A percentile compares a stretch with the other conserved stretches of the same genome.
Evolutionary conservation across 805 yeast genomes (phyloP).

Genomic region (Candida easanensis): DNA sequence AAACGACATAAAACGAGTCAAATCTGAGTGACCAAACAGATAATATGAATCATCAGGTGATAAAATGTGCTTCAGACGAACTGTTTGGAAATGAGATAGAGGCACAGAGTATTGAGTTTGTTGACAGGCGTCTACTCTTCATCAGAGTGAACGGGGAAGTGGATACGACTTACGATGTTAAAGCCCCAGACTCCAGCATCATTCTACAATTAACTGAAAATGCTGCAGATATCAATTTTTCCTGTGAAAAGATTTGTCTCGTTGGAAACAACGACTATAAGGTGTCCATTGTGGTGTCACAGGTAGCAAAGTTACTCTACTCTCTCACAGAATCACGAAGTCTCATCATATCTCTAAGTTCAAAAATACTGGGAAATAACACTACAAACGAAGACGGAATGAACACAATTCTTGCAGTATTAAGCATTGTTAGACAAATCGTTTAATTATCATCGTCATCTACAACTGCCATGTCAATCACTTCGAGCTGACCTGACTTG

Average conservation of each 20-base stretch:
- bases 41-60: too few relatives aligned
- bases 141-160: slow-evolving; percentile 41
- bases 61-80: too few relatives aligned
- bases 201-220: slow-evolving; percentile 7
- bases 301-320: slow-evolving; percentile 23
- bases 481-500: slow-evolving; percentile 70
- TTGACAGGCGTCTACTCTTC: slow-evolving; percentile 37
- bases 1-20: too few relatives aligned
- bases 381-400: slow-evolving; percentile 11
- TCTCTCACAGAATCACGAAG: slow-evolving; percentile 17
- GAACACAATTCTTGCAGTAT: slow-evolving; percentile 16
- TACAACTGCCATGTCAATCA: slow-evolving; percentile 85
- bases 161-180: slow-evolving; percentile 25
- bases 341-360: slow-evolving; percentile 25
- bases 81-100: slow-evolving; percentile 4
- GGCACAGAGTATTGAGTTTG: slow-evolving; percentile 26
- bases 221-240: slow-evolving; percentile 38
- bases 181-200: slow-evolving; percentile 22
- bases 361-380: slow-evolving; percentile 20
- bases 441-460: slow-evolving; percentile 46
- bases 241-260: slow-evolving; percentile 31
- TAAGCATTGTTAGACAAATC: slow-evolving; percentile 15
- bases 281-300: slow-evolving; percentile 21
- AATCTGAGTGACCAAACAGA: too few relatives aligned
- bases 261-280: slow-evolving; percentile 22